Evolutionary conservation across 2,329 filamentous ascomycete genomes (phyloP).

Genomic region (Cladorrhinum sp.): DNA sequence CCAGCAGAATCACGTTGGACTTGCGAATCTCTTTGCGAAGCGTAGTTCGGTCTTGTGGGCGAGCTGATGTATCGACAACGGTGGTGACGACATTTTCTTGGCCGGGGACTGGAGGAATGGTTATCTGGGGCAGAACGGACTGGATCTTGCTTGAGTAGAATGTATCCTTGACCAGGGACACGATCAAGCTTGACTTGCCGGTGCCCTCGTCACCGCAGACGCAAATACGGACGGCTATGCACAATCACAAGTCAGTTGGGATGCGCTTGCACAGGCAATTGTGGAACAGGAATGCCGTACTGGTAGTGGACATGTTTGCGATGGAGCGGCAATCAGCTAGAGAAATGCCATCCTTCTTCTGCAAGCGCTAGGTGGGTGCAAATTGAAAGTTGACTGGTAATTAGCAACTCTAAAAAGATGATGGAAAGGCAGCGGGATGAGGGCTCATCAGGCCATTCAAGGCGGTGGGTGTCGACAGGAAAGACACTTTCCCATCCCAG

Average conservation of each 20-base stretch:
- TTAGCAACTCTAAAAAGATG: neutral
- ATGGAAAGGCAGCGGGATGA: too few species aligned
- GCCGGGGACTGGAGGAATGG: slow-evolving; percentile 86
- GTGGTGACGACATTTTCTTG: slow-evolving; percentile 97
- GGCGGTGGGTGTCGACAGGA: neutral
- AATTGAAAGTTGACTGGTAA: neutral
- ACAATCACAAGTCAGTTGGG: slow-evolving; percentile 1
- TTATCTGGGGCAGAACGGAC: slow-evolving; percentile 88
- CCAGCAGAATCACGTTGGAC: slow-evolving; percentile 92
- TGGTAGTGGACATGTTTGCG: slow-evolving; percentile 21
- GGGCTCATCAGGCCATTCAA: neutral
- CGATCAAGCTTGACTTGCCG: slow-evolving; percentile 92
- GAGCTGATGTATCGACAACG: slow-evolving; percentile 93
- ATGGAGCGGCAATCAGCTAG: neutral
- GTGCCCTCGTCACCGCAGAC: slow-evolving; percentile 95
- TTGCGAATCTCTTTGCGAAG: slow-evolving; percentile 93
- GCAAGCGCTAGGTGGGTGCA: neutral
- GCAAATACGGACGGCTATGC: slow-evolving; percentile 72
- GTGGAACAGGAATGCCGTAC: slow-evolving; percentile 12
- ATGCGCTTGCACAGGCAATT: neutral
- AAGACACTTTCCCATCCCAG: neutral
- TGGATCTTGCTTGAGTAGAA: slow-evolving; percentile 97
- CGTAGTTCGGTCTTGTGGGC: slow-evolving; percentile 87
- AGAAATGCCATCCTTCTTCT: neutral
- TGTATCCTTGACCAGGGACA: slow-evolving; percentile 92